phyloP scores from a whole-genome alignment of 805 yeast genomes.

The Metschnikowia reukaufii region DNA sequence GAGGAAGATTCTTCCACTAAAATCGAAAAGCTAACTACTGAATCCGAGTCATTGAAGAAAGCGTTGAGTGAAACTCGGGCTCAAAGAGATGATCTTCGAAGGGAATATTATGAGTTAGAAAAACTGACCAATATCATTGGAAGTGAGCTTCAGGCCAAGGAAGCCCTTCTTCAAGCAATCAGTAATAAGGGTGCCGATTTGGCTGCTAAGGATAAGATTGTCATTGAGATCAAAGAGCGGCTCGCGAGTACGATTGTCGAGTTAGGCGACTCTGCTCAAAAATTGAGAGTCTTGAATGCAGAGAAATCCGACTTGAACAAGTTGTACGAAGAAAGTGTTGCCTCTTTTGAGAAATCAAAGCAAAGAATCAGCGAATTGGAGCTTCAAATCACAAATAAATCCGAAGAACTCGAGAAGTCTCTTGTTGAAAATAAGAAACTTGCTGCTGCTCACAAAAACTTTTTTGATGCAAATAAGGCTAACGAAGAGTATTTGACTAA shows the following conservation, averaged over 20 bases:
- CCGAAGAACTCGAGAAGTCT: conserved; percentile 6
- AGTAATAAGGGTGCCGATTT: conserved; percentile 20
- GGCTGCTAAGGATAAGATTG: conserved; percentile 21
- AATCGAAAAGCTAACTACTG: conserved; percentile 10
- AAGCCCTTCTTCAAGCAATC: conserved; percentile 19
- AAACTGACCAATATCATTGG: conserved; percentile 19
- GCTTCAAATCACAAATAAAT: not conserved
- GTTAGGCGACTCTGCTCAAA: conserved; percentile 18
- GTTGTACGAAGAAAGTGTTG: conserved; percentile 2
- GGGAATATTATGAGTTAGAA: conserved; percentile 16
- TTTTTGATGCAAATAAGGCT: conserved; percentile 6
- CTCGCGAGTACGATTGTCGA: conserved; percentile 18
- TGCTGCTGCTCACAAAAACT: conserved; percentile 6
- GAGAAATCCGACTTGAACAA: conserved; percentile 14
- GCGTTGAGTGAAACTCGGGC: conserved; percentile 3
- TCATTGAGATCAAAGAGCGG: conserved; percentile 19
- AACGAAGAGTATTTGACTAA: conserved; percentile 5
- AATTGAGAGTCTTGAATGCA: conserved; percentile 10
- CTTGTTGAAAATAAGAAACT: conserved; percentile 11
- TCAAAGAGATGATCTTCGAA: conserved; percentile 14
- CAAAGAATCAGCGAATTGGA: conserved; percentile 9
- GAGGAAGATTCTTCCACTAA: conserved; percentile 11
- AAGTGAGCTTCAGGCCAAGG: conserved; percentile 20
- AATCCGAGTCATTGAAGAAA: conserved; percentile 11
- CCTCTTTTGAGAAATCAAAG: conserved; percentile 1